These are phyloP conservation scores for Hypoxylon lenormandii DNA, from an alignment of 495 filamentous ascomycete genomes.

Conservation along the genomic window DNA sequence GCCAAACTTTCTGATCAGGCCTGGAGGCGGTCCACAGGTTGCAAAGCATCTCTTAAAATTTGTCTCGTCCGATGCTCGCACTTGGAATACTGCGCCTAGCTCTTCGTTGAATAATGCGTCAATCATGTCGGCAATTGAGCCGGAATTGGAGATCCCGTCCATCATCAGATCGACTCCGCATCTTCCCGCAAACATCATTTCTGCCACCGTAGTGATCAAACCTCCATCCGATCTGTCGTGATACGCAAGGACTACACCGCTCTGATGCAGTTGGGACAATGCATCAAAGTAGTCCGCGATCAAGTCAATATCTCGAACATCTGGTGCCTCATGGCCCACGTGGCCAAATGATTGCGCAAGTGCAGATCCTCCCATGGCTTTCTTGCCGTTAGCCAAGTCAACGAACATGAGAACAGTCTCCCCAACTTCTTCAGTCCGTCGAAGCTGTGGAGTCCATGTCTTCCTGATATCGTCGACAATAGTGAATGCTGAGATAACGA, in stretches of 20 bases:
- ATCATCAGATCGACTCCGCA: constrained; percentile 88
- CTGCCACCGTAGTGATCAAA: constrained; percentile 87
- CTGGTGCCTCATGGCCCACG: constrained; percentile 83
- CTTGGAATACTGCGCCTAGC: constrained; percentile 96
- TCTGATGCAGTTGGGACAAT: constrained; percentile 83
- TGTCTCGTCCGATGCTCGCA: constrained; percentile 82
- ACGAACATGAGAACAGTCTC: constrained; percentile 91
- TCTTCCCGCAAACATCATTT: constrained; percentile 98
- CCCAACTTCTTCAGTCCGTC: constrained; percentile 84
- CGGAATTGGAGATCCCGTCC: constrained; percentile 72
- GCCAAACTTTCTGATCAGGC: constrained; percentile 84
- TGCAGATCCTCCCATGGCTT: constrained; percentile 89
- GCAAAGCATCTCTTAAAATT: constrained; percentile 91
- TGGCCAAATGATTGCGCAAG: constrained; percentile 92
- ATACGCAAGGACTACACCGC: constrained; percentile 89
- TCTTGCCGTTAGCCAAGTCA: constrained; percentile 80
- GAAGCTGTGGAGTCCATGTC: constrained; percentile 93
- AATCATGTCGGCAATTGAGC: constrained; percentile 71
- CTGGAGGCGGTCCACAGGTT: constrained; percentile 85
- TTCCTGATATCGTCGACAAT: constrained; percentile 80
- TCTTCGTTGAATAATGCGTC: constrained; percentile 93
- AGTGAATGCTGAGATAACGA: constrained; percentile 90
- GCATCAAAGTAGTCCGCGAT: constrained; percentile 95
- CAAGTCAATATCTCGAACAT: constrained; percentile 81
- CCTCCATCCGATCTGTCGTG: constrained; percentile 96